phyloP scores from a whole-genome alignment of 768 basidiomycete species.

The Boletellus sp. region DNA sequence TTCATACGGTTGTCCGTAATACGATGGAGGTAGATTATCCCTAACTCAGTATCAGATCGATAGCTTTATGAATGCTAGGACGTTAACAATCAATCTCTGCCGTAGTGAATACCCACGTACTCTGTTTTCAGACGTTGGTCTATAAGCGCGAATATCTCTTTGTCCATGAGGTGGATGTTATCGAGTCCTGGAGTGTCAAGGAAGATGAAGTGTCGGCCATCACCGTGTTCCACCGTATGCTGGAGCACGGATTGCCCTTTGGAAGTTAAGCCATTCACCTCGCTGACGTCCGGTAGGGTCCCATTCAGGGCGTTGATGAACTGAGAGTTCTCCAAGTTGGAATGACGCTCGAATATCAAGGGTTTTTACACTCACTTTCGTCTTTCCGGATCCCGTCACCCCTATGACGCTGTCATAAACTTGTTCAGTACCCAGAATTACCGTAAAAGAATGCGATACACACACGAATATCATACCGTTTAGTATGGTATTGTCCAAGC shows the following conservation, averaged over 20 bases:
- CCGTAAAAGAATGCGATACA: not conserved
- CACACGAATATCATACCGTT: conserved; percentile 3
- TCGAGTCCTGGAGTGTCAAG: conserved; percentile 10
- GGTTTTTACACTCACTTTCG: not conserved
- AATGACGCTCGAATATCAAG: not conserved
- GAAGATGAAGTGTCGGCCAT: not conserved
- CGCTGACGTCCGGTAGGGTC: not conserved
- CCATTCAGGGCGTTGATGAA: conserved; percentile 6
- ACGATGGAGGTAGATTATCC: conserved; percentile 5
- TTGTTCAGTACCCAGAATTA: not conserved
- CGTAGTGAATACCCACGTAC: not conserved
- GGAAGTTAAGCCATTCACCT: not conserved
- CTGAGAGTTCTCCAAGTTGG: not conserved
- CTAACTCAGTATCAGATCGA: not conserved
- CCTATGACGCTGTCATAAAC: not conserved
- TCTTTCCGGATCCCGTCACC: conserved; percentile 7
- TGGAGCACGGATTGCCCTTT: not conserved
- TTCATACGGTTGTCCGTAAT: conserved; percentile 4
- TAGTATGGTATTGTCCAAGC: no score
- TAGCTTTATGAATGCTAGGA: not conserved
- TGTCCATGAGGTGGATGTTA: not conserved
- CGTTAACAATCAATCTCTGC: not conserved
- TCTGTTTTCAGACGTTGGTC: not conserved
- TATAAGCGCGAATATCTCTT: not conserved
- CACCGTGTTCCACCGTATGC: not conserved